Conservation (phyloP, 2,329 filamentous ascomycete species). For the Penicillium sp. region DNA sequence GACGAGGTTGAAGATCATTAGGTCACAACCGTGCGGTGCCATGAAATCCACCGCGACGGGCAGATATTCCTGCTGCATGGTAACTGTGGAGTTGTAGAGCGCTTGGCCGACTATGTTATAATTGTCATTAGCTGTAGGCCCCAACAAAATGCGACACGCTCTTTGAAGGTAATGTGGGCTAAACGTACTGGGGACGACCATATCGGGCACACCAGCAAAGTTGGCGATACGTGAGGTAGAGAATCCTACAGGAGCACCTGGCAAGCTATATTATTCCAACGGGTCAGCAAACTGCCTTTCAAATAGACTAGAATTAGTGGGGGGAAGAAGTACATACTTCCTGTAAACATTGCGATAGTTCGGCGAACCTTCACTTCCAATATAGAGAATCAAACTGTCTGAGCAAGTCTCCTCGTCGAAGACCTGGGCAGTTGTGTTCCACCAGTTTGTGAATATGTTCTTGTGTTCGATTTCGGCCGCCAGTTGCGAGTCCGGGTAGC, state of each 20-base stretch:
- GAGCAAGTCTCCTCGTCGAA: neutral
- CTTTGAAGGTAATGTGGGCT: neutral
- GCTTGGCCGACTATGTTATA: conserved; percentile 35
- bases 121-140: neutral
- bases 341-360: neutral
- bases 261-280: neutral
- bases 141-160: no score
- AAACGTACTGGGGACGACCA: neutral
- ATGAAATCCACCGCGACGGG: conserved; percentile 60
- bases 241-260: neutral
- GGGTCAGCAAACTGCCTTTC: neutral
- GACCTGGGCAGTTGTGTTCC: neutral
- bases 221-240: neutral
- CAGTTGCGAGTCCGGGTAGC: neutral
- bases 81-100: conserved; percentile 28
- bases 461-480: neutral
- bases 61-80: conserved; percentile 49
- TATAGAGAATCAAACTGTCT: neutral
- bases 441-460: neutral
- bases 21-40: conserved; percentile 60
- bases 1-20: conserved; percentile 55
- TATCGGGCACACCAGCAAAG: neutral
- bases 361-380: neutral
- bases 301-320: no score
- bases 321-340: neutral